Conservation (phyloP, 768 basidiomycete genomes). For the Phylloporus arenicola region DNA sequence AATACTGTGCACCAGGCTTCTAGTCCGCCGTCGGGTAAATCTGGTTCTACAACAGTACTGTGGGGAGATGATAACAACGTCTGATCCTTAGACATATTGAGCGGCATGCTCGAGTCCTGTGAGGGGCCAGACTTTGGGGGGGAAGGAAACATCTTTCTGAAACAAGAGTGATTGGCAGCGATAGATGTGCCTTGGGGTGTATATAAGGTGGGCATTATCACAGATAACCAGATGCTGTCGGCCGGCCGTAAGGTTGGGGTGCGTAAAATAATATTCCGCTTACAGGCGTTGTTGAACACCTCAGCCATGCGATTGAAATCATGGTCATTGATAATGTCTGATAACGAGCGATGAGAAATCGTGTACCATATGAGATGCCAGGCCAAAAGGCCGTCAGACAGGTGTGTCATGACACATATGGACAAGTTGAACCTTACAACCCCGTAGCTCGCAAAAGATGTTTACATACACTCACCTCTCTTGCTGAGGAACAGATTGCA, state of each 20-base stretch:
- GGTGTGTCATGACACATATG: not conserved
- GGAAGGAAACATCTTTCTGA: conserved; percentile 1
- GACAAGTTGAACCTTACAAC: not conserved
- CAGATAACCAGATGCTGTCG: not conserved
- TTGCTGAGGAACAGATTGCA: not conserved
- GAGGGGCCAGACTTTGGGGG: not conserved
- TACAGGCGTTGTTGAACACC: not conserved
- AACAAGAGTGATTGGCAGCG: not conserved
- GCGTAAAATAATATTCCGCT: not conserved
- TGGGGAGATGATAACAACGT: not conserved
- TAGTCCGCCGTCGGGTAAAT: conserved; percentile 13
- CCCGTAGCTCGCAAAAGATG: not conserved
- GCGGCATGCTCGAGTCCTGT: not conserved
- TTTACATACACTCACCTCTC: not conserved
- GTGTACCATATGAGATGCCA: not conserved
- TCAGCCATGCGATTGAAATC: not conserved
- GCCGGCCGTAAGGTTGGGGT: no score
- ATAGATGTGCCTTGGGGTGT: not conserved
- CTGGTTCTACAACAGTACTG: not conserved
- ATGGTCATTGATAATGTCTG: not conserved
- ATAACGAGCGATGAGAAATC: not conserved
- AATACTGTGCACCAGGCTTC: conserved; percentile 24
- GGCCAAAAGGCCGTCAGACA: not conserved
- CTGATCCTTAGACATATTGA: not conserved
- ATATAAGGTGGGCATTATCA: not conserved